phyloP scores from a whole-genome alignment of 169 alveolate species.

The Besnoitia besnoiti region DNA sequence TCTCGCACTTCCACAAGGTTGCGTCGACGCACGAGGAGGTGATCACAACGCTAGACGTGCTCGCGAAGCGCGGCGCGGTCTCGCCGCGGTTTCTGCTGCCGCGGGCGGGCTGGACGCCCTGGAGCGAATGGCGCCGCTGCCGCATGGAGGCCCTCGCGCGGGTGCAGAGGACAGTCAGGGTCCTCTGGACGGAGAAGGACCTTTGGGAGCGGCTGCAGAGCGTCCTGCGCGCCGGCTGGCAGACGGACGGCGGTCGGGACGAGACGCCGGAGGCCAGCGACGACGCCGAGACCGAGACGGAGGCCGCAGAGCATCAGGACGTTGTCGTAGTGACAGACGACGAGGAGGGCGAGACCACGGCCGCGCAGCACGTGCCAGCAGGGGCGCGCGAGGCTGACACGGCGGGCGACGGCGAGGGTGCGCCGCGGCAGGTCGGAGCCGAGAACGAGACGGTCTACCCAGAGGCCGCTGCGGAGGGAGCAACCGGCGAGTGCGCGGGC shows the following conservation, averaged over 20 bases:
- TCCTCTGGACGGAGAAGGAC: not conserved
- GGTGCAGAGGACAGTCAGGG: not conserved
- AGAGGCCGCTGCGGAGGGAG: too few species aligned
- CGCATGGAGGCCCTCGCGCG: not conserved
- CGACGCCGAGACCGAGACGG: not conserved
- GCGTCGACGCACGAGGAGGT: not conserved
- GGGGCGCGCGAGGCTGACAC: too few species aligned
- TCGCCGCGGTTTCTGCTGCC: not conserved
- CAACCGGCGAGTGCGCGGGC: too few species aligned
- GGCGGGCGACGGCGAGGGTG: too few species aligned
- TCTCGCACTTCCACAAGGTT: not conserved
- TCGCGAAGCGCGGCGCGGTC: not conserved
- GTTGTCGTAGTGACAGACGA: not conserved
- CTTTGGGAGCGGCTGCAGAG: not conserved
- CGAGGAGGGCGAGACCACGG: not conserved
- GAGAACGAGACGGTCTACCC: too few species aligned
- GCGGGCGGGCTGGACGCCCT: not conserved
- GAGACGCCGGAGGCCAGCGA: too few species aligned
- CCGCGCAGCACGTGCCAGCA: too few species aligned
- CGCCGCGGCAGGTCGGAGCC: too few species aligned
- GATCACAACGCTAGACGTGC: not conserved
- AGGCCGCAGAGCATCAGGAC: not conserved
- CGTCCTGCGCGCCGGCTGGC: not conserved
- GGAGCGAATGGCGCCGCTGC: not conserved
- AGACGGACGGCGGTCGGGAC: too few species aligned